Conservation (phyloP, 2,329 filamentous ascomycete genomes). For the Nannizziopsis barbatae region DNA sequence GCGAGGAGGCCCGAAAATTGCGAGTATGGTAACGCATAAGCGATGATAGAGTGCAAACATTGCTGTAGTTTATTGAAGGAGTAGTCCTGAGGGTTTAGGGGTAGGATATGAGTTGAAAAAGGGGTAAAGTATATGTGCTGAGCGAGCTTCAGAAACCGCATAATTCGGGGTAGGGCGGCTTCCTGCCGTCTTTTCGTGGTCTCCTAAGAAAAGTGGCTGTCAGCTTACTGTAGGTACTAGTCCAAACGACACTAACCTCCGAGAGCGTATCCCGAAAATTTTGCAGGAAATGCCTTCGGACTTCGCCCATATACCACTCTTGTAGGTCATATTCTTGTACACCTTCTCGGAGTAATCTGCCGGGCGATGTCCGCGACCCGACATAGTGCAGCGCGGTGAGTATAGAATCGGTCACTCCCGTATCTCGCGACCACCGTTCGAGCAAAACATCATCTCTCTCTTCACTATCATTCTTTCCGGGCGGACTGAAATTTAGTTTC, state of each 20-base stretch:
- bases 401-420: slow-evolving; percentile 23
- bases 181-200: slow-evolving; percentile 20
- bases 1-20: slow-evolving; percentile 35
- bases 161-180: slow-evolving; percentile 23
- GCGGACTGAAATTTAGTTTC: slow-evolving; percentile 20
- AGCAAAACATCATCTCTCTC: slow-evolving; percentile 22
- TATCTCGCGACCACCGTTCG: slow-evolving; percentile 23
- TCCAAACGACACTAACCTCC: slow-evolving; percentile 22
- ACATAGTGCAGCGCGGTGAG: slow-evolving; percentile 28
- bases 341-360: slow-evolving; percentile 13
- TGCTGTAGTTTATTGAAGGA: slow-evolving; percentile 30
- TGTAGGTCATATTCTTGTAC: slow-evolving; percentile 25
- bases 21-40: slow-evolving; percentile 36
- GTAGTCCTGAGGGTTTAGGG: slow-evolving; percentile 23
- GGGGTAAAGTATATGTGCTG: slow-evolving; percentile 31
- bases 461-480: slow-evolving; percentile 8
- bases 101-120: slow-evolving; percentile 26
- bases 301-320: slow-evolving; percentile 36
- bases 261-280: slow-evolving; percentile 28
- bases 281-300: slow-evolving; percentile 33
- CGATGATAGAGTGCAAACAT: slow-evolving; percentile 38
- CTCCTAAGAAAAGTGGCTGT: slow-evolving; percentile 17
- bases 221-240: background rate
- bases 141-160: slow-evolving; percentile 28
- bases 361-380: slow-evolving; percentile 16